Conservation (phyloP, 768 basidiomycete genomes). For the Boletus rubescentipes region DNA sequence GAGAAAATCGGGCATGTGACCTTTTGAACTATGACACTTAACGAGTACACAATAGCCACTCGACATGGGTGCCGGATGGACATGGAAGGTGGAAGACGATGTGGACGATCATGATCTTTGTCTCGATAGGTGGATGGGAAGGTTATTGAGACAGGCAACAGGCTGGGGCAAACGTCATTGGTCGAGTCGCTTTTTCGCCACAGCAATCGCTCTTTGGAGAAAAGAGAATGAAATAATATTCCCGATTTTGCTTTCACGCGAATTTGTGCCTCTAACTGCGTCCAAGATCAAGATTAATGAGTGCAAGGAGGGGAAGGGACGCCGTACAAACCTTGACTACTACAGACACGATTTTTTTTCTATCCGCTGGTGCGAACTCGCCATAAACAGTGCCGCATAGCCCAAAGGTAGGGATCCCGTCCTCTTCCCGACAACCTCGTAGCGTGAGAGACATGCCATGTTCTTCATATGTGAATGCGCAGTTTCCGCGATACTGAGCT, state of each 20-base stretch:
- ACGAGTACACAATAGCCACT: conserved; percentile 24
- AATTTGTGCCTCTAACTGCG: conserved; percentile 27
- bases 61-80: conserved; percentile 24
- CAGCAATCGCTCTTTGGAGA: conserved; percentile 25
- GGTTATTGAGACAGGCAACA: conserved; percentile 30
- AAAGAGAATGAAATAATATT: conserved; percentile 11
- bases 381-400: conserved; percentile 29
- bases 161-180: conserved; percentile 23
- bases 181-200: conserved; percentile 21
- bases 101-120: conserved; percentile 14
- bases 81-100: conserved; percentile 33
- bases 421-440: conserved; percentile 32
- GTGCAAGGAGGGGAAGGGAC: background rate
- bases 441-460: conserved; percentile 30
- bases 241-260: conserved; percentile 15
- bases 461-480: conserved; percentile 32
- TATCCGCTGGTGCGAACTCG: conserved; percentile 28
- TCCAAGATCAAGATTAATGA: background rate
- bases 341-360: conserved; percentile 28
- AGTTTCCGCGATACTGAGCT: conserved; percentile 12
- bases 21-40: conserved; percentile 27
- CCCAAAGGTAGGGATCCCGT: conserved; percentile 30
- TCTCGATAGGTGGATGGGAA: conserved; percentile 31
- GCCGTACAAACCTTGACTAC: conserved; percentile 25
- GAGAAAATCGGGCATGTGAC: conserved; percentile 18